Conservation (phyloP, 371 early-diverging fungal species). For the Coemansia sp. region DNA sequence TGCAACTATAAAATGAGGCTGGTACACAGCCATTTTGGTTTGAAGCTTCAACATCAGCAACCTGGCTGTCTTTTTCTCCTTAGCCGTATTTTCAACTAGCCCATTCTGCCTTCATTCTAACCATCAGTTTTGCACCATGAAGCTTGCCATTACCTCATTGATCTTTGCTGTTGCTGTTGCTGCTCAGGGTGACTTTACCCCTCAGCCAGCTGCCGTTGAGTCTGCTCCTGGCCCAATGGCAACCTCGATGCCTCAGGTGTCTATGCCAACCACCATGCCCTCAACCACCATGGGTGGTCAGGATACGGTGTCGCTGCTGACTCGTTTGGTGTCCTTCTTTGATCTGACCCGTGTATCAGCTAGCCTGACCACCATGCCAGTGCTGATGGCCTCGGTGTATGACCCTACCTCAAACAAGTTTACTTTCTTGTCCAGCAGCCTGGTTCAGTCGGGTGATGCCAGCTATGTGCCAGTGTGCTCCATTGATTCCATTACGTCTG, state of each 20-base stretch:
- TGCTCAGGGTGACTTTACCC: neutral
- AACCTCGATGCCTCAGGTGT: neutral
- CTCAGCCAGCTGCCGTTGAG: neutral
- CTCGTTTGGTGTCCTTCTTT: constrained; percentile 19
- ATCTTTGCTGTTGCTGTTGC: constrained; percentile 5
- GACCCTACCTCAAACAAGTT: constrained; percentile 15
- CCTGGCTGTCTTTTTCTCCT: neutral
- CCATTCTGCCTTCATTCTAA: neutral
- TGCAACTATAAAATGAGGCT: neutral
- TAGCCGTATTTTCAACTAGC: neutral
- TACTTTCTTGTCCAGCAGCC: constrained; percentile 5
- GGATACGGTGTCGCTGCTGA: constrained; percentile 3
- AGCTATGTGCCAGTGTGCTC: constrained; percentile 28
- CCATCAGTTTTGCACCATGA: neutral
- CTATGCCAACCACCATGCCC: neutral
- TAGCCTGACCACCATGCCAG: constrained; percentile 7
- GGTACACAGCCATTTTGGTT: neutral
- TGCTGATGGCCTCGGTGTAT: constrained; percentile 7
- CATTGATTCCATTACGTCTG: constrained; percentile 2
- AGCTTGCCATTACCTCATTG: neutral
- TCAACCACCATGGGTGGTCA: neutral
- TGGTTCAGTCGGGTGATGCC: constrained; percentile 11
- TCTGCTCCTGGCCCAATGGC: neutral
- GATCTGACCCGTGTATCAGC: constrained; percentile 8
- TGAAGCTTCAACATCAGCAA: constrained; percentile 1